Evolutionary conservation across 257 asterid genomes (phyloP), one percentile per base, ranked within the genome.

Genomic region (Solanum clarkiae): DNA sequence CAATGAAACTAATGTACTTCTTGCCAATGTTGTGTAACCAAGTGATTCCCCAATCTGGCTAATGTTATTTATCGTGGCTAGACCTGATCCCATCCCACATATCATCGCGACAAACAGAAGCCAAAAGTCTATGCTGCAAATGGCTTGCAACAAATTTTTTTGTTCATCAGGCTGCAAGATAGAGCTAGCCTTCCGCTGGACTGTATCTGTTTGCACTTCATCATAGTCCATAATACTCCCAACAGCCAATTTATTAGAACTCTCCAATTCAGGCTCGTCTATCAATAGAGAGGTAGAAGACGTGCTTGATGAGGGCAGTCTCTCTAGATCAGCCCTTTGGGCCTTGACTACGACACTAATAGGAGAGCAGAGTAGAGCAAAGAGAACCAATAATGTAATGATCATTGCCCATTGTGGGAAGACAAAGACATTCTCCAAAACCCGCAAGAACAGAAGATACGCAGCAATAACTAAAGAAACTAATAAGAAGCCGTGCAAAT

Each of bases 21-120:
- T 92, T 83, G 93, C 94, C 32, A 80, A 70, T 18, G 88, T n/a
- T 1, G 96, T 89, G 89, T 95, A 96, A 24, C 94, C 93, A 8
- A 96, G 90, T 54, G 99, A 96, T 74, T 95, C 98, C n/a, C 98
- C 99, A n/a, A 96, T 93, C 84, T 96, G 99, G 95, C 98, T 95
- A 47, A 96, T 92, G 87, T 96, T 96, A 91, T 96, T 94, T 66
- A 96, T 90, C 9, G 97, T 92, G 24, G 99, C 98, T 29, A 96
- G 87, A 17, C 99, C 99, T 1, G 99, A 94, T 8, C 99, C 99
- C 98, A 96, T 95, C 3, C 99, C 98, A 77, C 97, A 94, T 13
- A 94, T 29, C 98, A 95, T 96, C 4, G 98, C 97, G 1, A 90
- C 36, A 84, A 93, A 96, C 20, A 96, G 82, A 18, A 96, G 86